Conservation (phyloP, 805 yeast genomes). For the Schizosaccharomyces octosporus region DNA sequence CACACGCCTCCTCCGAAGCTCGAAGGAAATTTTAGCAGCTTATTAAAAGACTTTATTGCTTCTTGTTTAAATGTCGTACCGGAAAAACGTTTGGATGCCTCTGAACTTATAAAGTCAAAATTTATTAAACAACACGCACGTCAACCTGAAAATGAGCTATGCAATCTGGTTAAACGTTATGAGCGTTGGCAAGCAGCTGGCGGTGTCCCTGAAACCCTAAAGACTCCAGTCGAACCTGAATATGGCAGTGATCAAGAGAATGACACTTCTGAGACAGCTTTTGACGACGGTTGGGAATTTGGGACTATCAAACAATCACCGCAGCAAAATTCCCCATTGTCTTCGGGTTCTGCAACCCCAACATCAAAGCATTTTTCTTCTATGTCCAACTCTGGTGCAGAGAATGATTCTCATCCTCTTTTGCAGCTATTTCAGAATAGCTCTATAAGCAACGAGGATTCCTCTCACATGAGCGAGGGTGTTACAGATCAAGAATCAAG, state of each 20-base stretch:
- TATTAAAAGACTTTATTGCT: constrained; percentile 70
- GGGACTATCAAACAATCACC: background rate
- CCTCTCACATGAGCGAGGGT: background rate
- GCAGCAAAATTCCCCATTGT: background rate
- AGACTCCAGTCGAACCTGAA: background rate
- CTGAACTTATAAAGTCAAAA: constrained; percentile 50
- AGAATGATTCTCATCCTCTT: background rate
- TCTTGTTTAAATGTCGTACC: constrained; percentile 85
- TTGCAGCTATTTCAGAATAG: background rate
- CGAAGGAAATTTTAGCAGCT: constrained; percentile 65
- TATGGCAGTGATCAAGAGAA: background rate
- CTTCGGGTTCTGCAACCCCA: background rate
- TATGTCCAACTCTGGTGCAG: background rate
- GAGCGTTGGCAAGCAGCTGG: constrained; percentile 28
- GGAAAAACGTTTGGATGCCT: constrained; percentile 66
- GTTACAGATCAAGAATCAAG: background rate
- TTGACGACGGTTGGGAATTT: constrained; percentile 2
- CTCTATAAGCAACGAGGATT: background rate
- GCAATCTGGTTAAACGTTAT: constrained; percentile 41
- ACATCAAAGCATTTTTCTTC: background rate
- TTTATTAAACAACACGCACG: constrained; percentile 41
- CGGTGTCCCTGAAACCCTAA: constrained; percentile 27
- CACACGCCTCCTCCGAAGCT: constrained; percentile 83
- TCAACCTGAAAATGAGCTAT: constrained; percentile 33
- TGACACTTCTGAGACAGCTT: background rate